These are phyloP conservation scores for Alternaria sp. DNA, from an alignment of 2,329 filamentous ascomycete species.

Conservation along the genomic window DNA sequence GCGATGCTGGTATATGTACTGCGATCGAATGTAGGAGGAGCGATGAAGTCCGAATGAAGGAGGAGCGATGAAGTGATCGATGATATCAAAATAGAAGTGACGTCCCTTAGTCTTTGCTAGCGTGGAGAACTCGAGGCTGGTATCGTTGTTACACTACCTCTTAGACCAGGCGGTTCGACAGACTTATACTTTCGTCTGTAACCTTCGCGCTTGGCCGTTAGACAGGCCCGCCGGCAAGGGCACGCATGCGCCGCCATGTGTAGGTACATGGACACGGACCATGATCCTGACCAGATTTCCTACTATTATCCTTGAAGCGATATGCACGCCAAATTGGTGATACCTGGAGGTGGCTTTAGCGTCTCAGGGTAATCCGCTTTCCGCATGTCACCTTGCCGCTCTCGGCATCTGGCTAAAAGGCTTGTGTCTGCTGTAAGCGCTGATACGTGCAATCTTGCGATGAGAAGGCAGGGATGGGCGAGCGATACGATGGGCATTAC, in stretches of 20 bases:
- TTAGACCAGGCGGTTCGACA: conserved; percentile 25
- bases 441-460: conserved; percentile 37
- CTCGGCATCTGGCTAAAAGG: conserved; percentile 29
- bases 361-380: conserved; percentile 24
- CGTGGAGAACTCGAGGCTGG: conserved; percentile 22
- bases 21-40: neutral
- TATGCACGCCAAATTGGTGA: conserved; percentile 41
- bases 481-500: conserved; percentile 27
- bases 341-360: conserved; percentile 38
- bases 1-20: neutral
- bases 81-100: neutral
- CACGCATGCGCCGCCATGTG: conserved; percentile 37
- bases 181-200: conserved; percentile 37
- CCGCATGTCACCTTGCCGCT: conserved; percentile 32
- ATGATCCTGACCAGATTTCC: conserved; percentile 20
- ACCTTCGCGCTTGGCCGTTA: conserved; percentile 33
- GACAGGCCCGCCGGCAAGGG: conserved; percentile 33
- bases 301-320: conserved; percentile 32
- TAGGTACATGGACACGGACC: conserved; percentile 36
- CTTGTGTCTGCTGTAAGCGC: conserved; percentile 33
- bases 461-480: conserved; percentile 23
- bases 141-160: conserved; percentile 20
- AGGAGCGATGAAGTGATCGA: neutral
- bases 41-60: too few species aligned
- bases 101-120: neutral